Percentiles rank a stretch among this genome's conserved stretches.
Conservation (phyloP, 1,284 basidiomycete genomes). For the Rhodotorula sp. region DNA sequence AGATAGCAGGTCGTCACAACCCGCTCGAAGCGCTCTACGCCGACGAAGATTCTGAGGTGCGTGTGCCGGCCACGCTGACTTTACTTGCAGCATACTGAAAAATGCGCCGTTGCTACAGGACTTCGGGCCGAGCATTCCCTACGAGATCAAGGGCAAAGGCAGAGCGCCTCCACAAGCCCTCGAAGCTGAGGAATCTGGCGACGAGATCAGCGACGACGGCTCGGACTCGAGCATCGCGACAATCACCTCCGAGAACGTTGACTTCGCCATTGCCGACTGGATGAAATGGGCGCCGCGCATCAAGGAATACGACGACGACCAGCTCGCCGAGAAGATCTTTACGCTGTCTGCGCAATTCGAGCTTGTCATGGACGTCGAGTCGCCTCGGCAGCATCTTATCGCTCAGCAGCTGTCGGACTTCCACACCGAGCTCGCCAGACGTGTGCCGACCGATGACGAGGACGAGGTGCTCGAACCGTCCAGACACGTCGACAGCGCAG, state of each 20-base stretch:
- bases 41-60: slow-evolving; percentile 25
- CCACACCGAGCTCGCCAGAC: not conserved
- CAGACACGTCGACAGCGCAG: not conserved
- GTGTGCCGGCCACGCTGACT: not conserved
- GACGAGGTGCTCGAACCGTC: not conserved
- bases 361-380: not conserved
- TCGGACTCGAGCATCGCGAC: not conserved
- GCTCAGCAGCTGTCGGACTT: not conserved
- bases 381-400: not conserved
- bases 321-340: not conserved
- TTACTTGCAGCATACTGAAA: too few relatives aligned
- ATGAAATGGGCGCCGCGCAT: not conserved
- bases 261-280: not conserved
- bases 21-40: slow-evolving; percentile 12
- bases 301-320: not conserved
- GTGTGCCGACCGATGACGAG: not conserved
- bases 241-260: not conserved
- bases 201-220: not conserved
- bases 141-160: slow-evolving; percentile 10
- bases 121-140: not conserved
- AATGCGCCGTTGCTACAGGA: not conserved
- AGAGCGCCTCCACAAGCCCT: not conserved
- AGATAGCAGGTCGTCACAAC: not conserved
- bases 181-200: not conserved
- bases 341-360: not conserved